Percentiles rank a stretch among this genome's conserved stretches.
Conservation (phyloP, 805 yeast species). For the Kazachstania taianensis region DNA sequence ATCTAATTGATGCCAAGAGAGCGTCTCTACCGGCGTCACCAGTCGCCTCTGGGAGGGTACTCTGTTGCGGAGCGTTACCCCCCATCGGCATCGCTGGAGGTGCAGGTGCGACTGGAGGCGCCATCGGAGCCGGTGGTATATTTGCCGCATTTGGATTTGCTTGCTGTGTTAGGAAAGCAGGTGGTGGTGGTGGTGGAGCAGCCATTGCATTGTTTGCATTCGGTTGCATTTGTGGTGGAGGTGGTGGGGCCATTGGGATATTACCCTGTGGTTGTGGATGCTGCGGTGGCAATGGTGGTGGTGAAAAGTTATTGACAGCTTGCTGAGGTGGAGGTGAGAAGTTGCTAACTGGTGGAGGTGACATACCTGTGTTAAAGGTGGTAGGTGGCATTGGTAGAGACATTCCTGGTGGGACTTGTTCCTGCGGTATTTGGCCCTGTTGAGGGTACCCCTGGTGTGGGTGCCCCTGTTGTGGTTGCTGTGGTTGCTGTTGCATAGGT, state of each 20-base stretch:
- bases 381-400: conserved; percentile 3
- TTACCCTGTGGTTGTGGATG: conserved; percentile 13
- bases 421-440: too few relatives aligned
- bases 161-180: conserved; percentile 4
- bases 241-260: conserved; percentile 14
- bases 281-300: conserved; percentile 10
- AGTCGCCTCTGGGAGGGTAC: conserved; percentile 19
- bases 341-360: background rate
- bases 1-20: conserved; percentile 73
- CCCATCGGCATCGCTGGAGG: conserved; percentile 10
- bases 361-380: background rate
- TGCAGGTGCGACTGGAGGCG: conserved; percentile 16
- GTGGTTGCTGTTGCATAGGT: conserved; percentile 8
- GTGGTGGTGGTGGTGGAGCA: conserved; percentile 12
- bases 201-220: conserved; percentile 7
- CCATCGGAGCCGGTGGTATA: conserved; percentile 5
- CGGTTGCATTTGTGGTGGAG: conserved; percentile 13
- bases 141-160: too few relatives aligned
- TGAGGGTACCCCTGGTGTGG: too few relatives aligned
- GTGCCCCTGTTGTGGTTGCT: background rate
- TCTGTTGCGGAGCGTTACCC: conserved; percentile 7
- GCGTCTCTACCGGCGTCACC: conserved; percentile 67
- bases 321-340: conserved; percentile 7
- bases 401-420: too few relatives aligned
- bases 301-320: conserved; percentile 1